phyloP scores from a whole-genome alignment of 2,329 filamentous ascomycete species.

The Fusarium hainanense region DNA sequence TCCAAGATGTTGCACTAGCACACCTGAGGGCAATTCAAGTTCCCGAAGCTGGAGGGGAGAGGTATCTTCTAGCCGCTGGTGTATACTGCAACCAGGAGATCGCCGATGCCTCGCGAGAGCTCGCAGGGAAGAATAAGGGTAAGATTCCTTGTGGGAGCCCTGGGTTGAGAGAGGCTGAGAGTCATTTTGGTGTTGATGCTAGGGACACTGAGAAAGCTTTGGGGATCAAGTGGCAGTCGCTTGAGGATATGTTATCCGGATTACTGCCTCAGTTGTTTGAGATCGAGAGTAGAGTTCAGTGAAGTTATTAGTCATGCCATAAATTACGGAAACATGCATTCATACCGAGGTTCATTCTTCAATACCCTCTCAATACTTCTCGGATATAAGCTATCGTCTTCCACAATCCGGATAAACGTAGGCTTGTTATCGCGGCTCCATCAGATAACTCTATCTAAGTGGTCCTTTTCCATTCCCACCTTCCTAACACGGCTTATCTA shows the following conservation, averaged over 20 bases:
- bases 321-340: too few species aligned
- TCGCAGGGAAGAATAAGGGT: background rate
- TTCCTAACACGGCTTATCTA: background rate
- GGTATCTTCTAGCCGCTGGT: conserved; percentile 10
- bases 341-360: too few species aligned
- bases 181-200: conserved; percentile 8
- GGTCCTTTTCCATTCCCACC: background rate
- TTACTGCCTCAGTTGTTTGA: conserved; percentile 3
- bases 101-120: background rate
- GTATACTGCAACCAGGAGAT: conserved; percentile 14
- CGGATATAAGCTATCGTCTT: background rate
- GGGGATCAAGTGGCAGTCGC: conserved; percentile 1
- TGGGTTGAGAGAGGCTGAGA: background rate
- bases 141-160: background rate
- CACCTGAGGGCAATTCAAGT: conserved; percentile 7
- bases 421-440: background rate
- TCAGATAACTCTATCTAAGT: background rate
- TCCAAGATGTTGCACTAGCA: conserved; percentile 4
- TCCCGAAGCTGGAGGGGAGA: conserved; percentile 1
- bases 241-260: background rate
- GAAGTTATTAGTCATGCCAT: background rate
- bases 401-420: background rate
- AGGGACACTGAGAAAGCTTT: background rate
- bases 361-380: background rate
- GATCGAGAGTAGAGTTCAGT: background rate